A percentile compares a stretch with the other conserved stretches of the same genome.
Evolutionary conservation across 768 basidiomycete genomes (phyloP).

Genomic region (Serendipita sp.): DNA sequence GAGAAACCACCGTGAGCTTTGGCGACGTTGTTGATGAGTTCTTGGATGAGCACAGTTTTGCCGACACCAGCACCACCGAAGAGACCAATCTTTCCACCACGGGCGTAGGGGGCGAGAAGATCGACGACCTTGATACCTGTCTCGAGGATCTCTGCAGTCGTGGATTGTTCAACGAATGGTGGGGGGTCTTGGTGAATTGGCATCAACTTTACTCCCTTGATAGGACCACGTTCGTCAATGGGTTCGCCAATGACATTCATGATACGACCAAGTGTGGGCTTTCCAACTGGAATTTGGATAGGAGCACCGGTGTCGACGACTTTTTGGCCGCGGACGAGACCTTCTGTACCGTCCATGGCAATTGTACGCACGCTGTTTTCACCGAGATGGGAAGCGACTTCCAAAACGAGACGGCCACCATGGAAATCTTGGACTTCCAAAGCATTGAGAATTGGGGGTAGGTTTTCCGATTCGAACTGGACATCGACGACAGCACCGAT

Average conservation of each 20-base stretch:
- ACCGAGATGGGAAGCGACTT: conserved; percentile 95
- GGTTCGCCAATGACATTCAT: conserved; percentile 99
- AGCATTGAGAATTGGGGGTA: conserved; percentile 96
- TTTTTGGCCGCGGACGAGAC: conserved; percentile 97
- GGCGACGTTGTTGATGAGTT: conserved; percentile 99
- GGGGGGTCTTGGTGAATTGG: conserved; percentile 98
- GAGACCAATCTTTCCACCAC: conserved; percentile 99
- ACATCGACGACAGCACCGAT: conserved; percentile 99
- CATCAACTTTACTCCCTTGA: conserved; percentile 79
- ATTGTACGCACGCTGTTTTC: conserved; percentile 99
- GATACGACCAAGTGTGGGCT: conserved; percentile 90
- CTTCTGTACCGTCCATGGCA: conserved; percentile 99
- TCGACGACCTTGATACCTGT: conserved; percentile 99
- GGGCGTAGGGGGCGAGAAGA: conserved; percentile 96
- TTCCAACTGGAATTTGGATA: conserved; percentile 93
- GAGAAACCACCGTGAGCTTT: conserved; percentile 99
- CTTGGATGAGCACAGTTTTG: conserved; percentile 98
- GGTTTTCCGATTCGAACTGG: conserved; percentile 86
- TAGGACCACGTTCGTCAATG: conserved; percentile 98
- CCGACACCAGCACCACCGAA: conserved; percentile 99
- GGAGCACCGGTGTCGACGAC: conserved; percentile 94
- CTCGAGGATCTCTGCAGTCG: conserved; percentile 95
- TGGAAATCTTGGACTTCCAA: conserved; percentile 91
- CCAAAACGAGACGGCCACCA: conserved; percentile 94
- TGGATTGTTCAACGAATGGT: conserved; percentile 95